Percentiles rank a stretch among this genome's conserved stretches.
These are phyloP conservation scores for Suhomyces guaymorum DNA, from an alignment of 1,139 yeast species.

Conservation along the genomic window DNA sequence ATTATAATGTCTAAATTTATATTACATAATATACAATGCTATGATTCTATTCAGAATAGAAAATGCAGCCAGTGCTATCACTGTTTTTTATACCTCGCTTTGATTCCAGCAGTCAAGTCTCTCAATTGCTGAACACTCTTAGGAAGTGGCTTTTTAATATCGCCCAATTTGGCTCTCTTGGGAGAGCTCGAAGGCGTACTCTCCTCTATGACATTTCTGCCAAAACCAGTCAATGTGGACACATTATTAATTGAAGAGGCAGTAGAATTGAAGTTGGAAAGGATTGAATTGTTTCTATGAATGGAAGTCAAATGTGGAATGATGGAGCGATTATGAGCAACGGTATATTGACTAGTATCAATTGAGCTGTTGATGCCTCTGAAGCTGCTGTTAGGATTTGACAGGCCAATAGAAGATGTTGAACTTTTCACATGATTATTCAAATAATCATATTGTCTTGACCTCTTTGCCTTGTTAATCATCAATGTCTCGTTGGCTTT, in stretches of 20 bases:
- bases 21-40: conserved; percentile 14
- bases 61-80: conserved; percentile 1
- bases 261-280: conserved; percentile 18
- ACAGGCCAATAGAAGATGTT: neutral
- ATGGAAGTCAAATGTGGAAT: conserved; percentile 15
- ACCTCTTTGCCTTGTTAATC: conserved; percentile 32
- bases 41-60: neutral
- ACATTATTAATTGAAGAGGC: conserved; percentile 27
- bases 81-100: conserved; percentile 29
- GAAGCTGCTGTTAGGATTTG: neutral
- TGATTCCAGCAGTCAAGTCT: conserved; percentile 40
- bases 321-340: conserved; percentile 14
- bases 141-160: conserved; percentile 17
- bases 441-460: conserved; percentile 37
- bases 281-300: conserved; percentile 19
- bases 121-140: conserved; percentile 35
- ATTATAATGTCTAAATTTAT: conserved; percentile 4
- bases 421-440: conserved; percentile 24
- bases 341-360: conserved; percentile 9
- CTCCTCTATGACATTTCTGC: conserved; percentile 42
- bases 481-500: conserved; percentile 27
- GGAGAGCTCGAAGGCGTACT: conserved; percentile 43
- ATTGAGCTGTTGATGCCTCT: conserved; percentile 11
- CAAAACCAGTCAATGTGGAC: conserved; percentile 38
- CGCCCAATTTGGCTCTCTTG: conserved; percentile 16